A percentile compares a stretch with the other conserved stretches of the same genome.
Conservation (phyloP, 129 eudicot genomes). For the Chrysanthemum seticuspe region DNA sequence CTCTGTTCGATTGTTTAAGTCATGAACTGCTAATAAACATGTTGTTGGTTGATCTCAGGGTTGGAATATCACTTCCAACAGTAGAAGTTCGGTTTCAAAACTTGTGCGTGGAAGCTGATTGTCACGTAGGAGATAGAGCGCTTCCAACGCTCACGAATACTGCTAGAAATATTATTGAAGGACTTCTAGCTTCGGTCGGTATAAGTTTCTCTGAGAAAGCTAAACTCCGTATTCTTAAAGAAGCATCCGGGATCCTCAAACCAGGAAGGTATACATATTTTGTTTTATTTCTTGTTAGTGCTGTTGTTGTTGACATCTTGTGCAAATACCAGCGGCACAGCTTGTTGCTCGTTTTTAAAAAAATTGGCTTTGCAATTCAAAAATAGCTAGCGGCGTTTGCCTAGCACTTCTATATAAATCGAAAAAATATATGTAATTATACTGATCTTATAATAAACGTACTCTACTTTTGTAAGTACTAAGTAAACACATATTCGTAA, state of each 20-base stretch:
- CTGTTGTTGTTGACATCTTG: no score
- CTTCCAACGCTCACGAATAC: constrained; percentile 49
- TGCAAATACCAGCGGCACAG: no score
- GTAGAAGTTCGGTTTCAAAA: constrained; percentile 49
- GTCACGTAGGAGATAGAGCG: constrained; percentile 55
- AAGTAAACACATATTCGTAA: background rate
- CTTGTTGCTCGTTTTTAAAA: no score
- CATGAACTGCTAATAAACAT: background rate
- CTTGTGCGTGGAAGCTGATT: constrained; percentile 44
- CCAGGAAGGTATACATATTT: constrained; percentile 62
- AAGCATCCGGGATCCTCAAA: constrained; percentile 47
- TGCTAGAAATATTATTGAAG: constrained; percentile 41
- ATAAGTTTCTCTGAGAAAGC: constrained; percentile 40
- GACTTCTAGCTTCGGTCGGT: constrained; percentile 34
- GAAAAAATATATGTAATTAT: no score
- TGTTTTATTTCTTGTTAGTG: no score
- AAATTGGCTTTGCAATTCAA: no score
- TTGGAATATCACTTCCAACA: constrained; percentile 53
- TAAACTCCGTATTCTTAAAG: constrained; percentile 41
- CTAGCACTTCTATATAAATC: no score
- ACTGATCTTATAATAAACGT: no score
- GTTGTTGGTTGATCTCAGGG: constrained; percentile 27
- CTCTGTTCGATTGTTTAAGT: background rate
- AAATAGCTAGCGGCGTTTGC: no score
- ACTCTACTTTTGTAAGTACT: no score